Conservation (phyloP, 1,284 basidiomycete genomes). For the Sanguinoderma infundibulare region DNA sequence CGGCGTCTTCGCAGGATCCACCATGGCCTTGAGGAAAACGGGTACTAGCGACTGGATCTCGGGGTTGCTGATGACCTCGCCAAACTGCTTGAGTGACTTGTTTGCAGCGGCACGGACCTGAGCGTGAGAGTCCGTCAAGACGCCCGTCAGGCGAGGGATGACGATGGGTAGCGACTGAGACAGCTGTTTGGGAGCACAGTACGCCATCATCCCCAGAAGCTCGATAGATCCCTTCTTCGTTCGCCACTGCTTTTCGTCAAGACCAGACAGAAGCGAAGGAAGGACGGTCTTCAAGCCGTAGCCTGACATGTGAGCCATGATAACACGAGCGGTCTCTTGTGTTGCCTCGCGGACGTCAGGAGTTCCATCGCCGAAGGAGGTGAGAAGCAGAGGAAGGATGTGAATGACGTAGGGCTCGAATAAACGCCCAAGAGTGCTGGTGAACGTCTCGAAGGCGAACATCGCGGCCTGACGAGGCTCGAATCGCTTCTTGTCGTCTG, state of each 20-base stretch:
- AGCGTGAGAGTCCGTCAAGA: conserved; percentile 96
- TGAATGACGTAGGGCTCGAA: conserved; percentile 96
- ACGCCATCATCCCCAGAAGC: conserved; percentile 98
- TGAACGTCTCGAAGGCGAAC: conserved; percentile 95
- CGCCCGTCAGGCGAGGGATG: conserved; percentile 93
- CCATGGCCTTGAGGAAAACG: conserved; percentile 93
- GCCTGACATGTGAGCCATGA: conserved; percentile 96
- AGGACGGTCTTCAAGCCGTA: conserved; percentile 96
- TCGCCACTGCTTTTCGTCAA: conserved; percentile 99
- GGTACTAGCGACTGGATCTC: conserved; percentile 94
- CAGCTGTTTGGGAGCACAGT: conserved; percentile 95
- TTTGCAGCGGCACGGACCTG: conserved; percentile 96
- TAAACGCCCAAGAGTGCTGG: conserved; percentile 82
- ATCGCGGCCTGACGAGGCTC: conserved; percentile 93
- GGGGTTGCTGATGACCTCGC: conserved; percentile 93
- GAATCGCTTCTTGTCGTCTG: conserved; percentile 90
- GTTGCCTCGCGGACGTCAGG: conserved; percentile 95
- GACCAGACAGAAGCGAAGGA: conserved; percentile 87
- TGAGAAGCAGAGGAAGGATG: conserved; percentile 86
- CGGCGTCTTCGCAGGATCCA: conserved; percentile 93
- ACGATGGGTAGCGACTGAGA: conserved; percentile 96
- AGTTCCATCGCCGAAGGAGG: conserved; percentile 89
- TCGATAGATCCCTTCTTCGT: conserved; percentile 99
- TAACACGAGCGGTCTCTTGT: conserved; percentile 89
- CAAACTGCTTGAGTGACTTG: conserved; percentile 96